A percentile compares a stretch with the other conserved stretches of the same genome.
These are phyloP conservation scores for Centella asiatica DNA, from an alignment of 129 eudicot genomes.

Conservation along the genomic window DNA sequence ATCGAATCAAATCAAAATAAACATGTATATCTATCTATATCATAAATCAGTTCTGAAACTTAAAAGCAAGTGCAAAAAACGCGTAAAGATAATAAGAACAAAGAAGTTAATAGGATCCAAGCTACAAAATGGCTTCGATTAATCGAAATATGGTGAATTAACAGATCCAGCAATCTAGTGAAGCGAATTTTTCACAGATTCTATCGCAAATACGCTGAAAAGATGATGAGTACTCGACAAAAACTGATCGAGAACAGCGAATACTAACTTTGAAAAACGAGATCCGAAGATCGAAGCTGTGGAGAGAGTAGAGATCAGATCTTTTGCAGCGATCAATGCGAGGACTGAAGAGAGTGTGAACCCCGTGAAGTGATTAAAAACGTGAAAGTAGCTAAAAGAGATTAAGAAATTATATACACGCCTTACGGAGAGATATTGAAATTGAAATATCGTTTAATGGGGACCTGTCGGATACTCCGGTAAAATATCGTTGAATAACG, in stretches of 20 bases:
- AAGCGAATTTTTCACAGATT: neutral
- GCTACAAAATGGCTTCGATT: neutral
- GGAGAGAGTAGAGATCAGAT: too few species aligned
- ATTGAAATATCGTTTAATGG: too few species aligned
- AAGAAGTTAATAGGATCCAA: neutral
- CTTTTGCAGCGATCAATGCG: too few species aligned
- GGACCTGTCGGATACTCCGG: too few species aligned
- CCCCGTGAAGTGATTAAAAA: too few species aligned
- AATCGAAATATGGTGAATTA: neutral
- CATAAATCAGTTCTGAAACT: neutral
- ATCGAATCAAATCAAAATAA: neutral
- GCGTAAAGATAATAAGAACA: too few species aligned
- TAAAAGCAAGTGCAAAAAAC: neutral
- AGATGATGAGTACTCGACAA: neutral
- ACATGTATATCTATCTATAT: neutral
- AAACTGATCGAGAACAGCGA: neutral
- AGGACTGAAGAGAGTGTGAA: too few species aligned
- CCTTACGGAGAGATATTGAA: too few species aligned
- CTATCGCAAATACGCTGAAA: neutral
- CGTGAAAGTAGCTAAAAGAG: too few species aligned
- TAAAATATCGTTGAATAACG: too few species aligned
- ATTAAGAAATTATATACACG: too few species aligned
- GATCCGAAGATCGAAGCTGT: neutral
- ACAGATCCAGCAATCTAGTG: neutral
- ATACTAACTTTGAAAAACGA: neutral